Evolutionary conservation across 176 grass and related monocot species (phyloP).

Genomic region (Oryza longistaminata): DNA sequence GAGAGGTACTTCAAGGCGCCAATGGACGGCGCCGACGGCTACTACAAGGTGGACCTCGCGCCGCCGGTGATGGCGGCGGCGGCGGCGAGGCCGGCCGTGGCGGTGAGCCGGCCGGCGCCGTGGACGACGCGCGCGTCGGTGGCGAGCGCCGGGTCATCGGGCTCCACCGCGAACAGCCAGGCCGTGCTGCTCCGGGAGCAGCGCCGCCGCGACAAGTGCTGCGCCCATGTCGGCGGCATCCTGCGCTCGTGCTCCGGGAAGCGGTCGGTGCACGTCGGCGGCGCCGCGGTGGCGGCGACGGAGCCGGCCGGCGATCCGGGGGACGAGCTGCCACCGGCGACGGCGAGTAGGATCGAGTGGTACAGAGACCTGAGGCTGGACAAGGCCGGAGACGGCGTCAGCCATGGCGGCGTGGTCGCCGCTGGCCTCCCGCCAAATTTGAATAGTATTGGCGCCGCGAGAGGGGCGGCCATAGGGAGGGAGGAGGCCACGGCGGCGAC

Average conservation of each 20-base stretch:
- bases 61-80: too few species aligned
- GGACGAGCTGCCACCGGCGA: neutral
- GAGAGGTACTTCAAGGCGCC: constrained; percentile 68
- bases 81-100: neutral
- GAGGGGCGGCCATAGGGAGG: constrained; percentile 40
- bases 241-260: constrained; percentile 63
- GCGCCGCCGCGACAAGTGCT: constrained; percentile 20
- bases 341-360: constrained; percentile 34
- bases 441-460: constrained; percentile 32
- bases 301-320: too few species aligned
- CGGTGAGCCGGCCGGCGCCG: neutral
- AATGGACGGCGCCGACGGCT: constrained; percentile 28
- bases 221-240: constrained; percentile 49
- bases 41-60: neutral
- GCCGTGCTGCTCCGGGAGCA: constrained; percentile 43
- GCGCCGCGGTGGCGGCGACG: neutral
- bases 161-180: constrained; percentile 54
- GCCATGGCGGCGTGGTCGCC: constrained; percentile 30
- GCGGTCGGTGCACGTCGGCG: constrained; percentile 44
- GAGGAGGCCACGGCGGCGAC: constrained; percentile 21
- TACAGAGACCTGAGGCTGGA: constrained; percentile 52
- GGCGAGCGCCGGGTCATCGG: constrained; percentile 34
- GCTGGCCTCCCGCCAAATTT: constrained; percentile 24
- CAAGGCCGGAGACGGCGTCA: constrained; percentile 13
- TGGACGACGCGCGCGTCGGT: constrained; percentile 30